phyloP scores from a whole-genome alignment of 169 alveolate species.

The Eimeria sp. region DNA sequence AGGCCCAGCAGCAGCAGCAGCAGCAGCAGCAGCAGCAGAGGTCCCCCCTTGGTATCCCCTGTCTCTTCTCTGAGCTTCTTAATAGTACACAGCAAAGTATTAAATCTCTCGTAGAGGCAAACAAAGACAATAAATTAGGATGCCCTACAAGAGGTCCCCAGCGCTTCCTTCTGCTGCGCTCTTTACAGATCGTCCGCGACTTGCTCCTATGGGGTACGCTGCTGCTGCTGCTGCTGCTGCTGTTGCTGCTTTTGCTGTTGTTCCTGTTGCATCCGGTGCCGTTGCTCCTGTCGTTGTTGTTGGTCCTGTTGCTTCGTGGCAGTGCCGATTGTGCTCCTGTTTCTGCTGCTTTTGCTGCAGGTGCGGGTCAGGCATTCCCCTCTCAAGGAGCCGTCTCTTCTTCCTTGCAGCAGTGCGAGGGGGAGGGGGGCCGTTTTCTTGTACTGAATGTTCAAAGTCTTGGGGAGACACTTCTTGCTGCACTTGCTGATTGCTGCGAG shows the following conservation, averaged over 20 bases:
- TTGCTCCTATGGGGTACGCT: neutral
- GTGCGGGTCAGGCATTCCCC: neutral
- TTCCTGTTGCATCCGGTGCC: too few species aligned
- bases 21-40: neutral
- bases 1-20: neutral
- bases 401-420: neutral
- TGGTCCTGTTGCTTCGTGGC: neutral
- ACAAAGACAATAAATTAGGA: neutral
- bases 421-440: constrained; percentile 11
- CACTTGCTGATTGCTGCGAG: constrained; percentile 19
- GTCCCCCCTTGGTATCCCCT: neutral
- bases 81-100: constrained; percentile 32
- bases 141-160: neutral
- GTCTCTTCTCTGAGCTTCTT: constrained; percentile 9
- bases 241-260: neutral
- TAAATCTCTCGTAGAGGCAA: neutral
- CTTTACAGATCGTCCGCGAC: constrained; percentile 10
- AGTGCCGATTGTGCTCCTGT: neutral
- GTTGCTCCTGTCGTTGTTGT: neutral
- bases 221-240: neutral
- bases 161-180: neutral
- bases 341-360: constrained; percentile 13
- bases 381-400: constrained; percentile 30
- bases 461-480: constrained; percentile 31
- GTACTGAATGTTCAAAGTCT: neutral